Evolutionary conservation across 2,329 filamentous ascomycete species (phyloP).

Genomic region (Helminthosporium solani): DNA sequence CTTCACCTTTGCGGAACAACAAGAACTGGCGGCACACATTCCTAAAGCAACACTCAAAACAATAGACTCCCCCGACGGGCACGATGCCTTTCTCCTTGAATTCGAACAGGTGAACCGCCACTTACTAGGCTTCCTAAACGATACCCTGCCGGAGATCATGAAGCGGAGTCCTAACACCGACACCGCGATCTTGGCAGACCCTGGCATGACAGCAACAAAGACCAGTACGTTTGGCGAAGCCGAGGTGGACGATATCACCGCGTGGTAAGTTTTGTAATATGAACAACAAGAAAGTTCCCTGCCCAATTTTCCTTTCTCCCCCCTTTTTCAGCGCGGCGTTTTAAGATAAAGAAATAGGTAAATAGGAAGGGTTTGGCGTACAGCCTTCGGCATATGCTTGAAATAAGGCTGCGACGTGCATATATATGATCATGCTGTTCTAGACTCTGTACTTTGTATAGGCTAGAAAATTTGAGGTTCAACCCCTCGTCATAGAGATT

Average conservation of each 20-base stretch:
- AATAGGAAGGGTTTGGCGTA: conserved; percentile 16
- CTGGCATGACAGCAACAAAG: conserved; percentile 66
- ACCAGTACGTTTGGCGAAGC: conserved; percentile 93
- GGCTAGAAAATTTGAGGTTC: conserved; percentile 34
- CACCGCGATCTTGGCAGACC: conserved; percentile 37
- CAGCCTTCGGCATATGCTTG: conserved; percentile 42
- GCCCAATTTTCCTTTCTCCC: neutral
- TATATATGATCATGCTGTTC: conserved; percentile 18
- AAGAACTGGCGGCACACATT: conserved; percentile 83
- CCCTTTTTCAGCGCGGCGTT: conserved; percentile 29
- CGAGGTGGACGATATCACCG: conserved; percentile 93
- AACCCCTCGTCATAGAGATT: conserved; percentile 26
- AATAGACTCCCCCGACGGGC: conserved; percentile 92
- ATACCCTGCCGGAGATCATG: conserved; percentile 89
- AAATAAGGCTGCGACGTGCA: conserved; percentile 35
- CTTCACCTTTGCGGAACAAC: conserved; percentile 95
- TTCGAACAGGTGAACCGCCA: conserved; percentile 96
- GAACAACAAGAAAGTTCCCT: neutral
- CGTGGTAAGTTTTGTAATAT: conserved; percentile 63
- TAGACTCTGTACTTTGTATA: too few species aligned
- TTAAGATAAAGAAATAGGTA: conserved; percentile 1
- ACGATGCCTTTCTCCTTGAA: conserved; percentile 93
- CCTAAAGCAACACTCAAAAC: conserved; percentile 74
- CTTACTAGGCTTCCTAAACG: conserved; percentile 77
- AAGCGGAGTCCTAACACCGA: conserved; percentile 47